Evolutionary conservation across 140 eudicot genomes (phyloP), one percentile per base, ranked within the genome.

Genomic region (Erigeron philadelphicus): DNA sequence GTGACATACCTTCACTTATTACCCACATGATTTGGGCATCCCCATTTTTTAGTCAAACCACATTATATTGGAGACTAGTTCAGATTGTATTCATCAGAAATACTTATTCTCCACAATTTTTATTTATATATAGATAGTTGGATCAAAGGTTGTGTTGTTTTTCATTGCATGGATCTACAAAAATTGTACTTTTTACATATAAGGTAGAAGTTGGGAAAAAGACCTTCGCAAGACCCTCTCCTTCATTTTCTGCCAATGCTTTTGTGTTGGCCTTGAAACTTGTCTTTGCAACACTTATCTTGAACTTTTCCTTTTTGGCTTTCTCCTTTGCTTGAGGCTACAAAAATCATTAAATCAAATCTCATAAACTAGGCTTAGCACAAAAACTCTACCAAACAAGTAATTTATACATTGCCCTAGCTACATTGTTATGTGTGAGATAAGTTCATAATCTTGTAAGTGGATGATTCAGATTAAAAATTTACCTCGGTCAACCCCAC

Each of bases 201-300:
- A 63, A 35, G 0, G 21, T 48, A 13, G 7, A 2, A 5, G 47
- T 40, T 44, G 31, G 42, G 54, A 53, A 58, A n/a, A 63, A 25
- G 68, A 93, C 98, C 96, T 93, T 93, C 64, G 98, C 98, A 71
- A 93, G 77, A 68, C 98, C 98, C 81, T 89, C 98, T 48, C 85
- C 95, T 83, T 93, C 96, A 81, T 93, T 93, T 83, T 93, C 98
- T 7, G 98, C 98, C 57, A 93, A 89, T 12, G 98, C 96, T 79
- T 93, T 93, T 73, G 98, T 86, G 84, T 92, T 92, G 66, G 98
- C 98, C 85, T 88, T 92, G 76, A 92, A 92, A 78, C 95, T 92
- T 46, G 98, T 93, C 83, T 82, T 93, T 47, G 90, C 89, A 46
- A 93, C 69, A 72, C 96, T 85, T 35, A 93, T 79, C 69, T 85